Evolutionary conservation across 306 rosid species (phyloP), one percentile per base, ranked within the genome.

Genomic region (Corylus avellana): DNA sequence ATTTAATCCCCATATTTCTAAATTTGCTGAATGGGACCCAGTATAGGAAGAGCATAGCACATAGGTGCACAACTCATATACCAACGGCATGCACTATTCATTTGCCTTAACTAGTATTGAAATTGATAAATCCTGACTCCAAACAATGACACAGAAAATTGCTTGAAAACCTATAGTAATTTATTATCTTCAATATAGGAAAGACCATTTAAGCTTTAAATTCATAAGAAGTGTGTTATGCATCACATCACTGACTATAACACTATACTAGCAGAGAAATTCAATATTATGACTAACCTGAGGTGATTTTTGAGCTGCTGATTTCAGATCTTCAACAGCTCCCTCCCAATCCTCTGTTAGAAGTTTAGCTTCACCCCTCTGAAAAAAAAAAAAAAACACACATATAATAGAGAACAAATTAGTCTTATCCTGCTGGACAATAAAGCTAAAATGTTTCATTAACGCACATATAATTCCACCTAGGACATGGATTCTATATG

Each of bases 351-450:
- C 99, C 88, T 96, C 98, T 39, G 79, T 88, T 73, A 96, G 73
- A 75, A 96, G 97, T 85, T 96, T 96, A 53, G 98, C 99, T 88
- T 96, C 99, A 71, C 98, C 99, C 81, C 98, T 90, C 99, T 96
- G 90, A 32, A 56, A 25, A 61, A 79, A 75, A 72, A 47, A 78
- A n/a, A 12, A 25, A 4, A 59, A 13, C 18, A 12, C 42, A n/a
- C 12, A 35, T 7, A 64, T 64, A 35, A 35, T 17, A 14, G 46
- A 64, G 70, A 18, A 67, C 14, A 48, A 20, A 72, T 50, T 20
- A 55, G 67, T 61, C 55, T 58, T 49, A 51, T 67, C 70, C 70
- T 46, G 62, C 78, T 35, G 51, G 64, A 82, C 63, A 72, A 67
- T 37, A 67, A 37, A 42, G 51, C 72, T 18, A 18, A 67, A 42